Base-by-base conservation (phyloP, 2,329 filamentous ascomycete genomes). In the Gaeumannomyces sp. region DNA sequence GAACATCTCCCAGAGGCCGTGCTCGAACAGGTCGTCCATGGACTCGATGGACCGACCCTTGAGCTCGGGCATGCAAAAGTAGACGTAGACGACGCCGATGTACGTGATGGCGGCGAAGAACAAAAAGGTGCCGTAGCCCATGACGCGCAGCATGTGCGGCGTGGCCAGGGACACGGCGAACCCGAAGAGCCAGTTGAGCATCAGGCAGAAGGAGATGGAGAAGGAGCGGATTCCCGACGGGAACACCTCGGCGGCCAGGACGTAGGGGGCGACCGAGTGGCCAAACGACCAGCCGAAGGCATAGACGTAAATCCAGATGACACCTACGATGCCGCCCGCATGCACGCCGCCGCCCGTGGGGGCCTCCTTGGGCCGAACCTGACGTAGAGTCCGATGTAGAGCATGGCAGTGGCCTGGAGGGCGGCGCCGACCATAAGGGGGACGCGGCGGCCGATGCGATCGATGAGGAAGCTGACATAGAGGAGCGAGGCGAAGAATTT, bases 31-130 rank as follows among this genome's bases (percentile, higher is more conserved):
- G 13, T 76, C 74, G 65, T 83, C 81, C 75, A 82, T 81, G 29
- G 76, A 78, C 67, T 84, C 81, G 22, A 83, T 76, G 19, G 76
- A 77, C 28, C 81, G 73, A 63, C 80, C 80, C 68, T 82, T 83
- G 22, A 81, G 80, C 71, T 83, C 80, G 0, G 81, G 80, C 33
- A 83, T 71, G 64, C 79, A 78, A 71, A 82, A 80, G 69, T 75
- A 82, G 53, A 68, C 63, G 64, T 66, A 68, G 1, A 76, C 67
- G 5, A 72, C 71, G 11, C 75, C 75, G 14, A 70, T 67, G 64
- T 76, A 77, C 3, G 75, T 77, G 31, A 77, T 65, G 61, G 74
- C 69, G 0, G 74, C 68, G 62, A 76, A 77, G 0, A 77, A 67
- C 1, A 77, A 65, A 64, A 77, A 77, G 0, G 74, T 74, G 0